These are phyloP conservation scores for Aspergillus incahuasiensis DNA, from an alignment of 495 filamentous ascomycete species.

Conservation along the genomic window DNA sequence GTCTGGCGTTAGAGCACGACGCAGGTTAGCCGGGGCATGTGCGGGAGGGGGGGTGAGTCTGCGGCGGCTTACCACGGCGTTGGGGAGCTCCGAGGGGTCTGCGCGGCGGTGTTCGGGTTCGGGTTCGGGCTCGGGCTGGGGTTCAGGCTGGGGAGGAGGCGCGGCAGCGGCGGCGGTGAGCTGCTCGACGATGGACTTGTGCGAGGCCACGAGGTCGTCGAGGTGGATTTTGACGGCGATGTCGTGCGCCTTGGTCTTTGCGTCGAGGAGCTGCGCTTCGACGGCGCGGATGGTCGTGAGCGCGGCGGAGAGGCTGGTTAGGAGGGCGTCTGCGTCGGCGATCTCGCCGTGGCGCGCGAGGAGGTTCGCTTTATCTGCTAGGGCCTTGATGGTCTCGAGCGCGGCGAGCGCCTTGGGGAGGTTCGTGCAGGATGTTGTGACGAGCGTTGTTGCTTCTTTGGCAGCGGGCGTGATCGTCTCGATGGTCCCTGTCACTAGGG, in stretches of 20 bases:
- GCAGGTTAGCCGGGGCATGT: neutral
- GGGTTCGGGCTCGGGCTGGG: neutral
- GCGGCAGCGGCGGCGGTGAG: neutral
- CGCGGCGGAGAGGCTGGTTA: neutral
- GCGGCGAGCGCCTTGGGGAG: neutral
- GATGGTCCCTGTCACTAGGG: neutral
- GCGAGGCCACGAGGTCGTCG: neutral
- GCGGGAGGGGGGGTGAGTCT: neutral
- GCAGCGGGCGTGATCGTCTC: neutral
- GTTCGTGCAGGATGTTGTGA: neutral
- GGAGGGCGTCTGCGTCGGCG: neutral
- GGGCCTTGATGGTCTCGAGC: neutral
- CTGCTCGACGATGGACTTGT: neutral
- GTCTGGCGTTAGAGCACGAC: neutral
- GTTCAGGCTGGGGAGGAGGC: neutral
- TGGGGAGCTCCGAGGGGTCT: neutral
- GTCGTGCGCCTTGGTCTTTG: neutral
- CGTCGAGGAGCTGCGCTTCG: neutral
- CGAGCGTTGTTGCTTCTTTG: neutral
- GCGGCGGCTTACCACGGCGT: neutral
- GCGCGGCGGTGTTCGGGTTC: neutral
- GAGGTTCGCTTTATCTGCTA: neutral
- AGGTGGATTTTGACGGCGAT: neutral
- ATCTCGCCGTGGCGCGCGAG: neutral
- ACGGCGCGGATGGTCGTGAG: neutral